Evolutionary conservation across 2,329 filamentous ascomycete genomes (phyloP), one percentile per base, ranked within the genome.

Genomic region (Apiospora marii): DNA sequence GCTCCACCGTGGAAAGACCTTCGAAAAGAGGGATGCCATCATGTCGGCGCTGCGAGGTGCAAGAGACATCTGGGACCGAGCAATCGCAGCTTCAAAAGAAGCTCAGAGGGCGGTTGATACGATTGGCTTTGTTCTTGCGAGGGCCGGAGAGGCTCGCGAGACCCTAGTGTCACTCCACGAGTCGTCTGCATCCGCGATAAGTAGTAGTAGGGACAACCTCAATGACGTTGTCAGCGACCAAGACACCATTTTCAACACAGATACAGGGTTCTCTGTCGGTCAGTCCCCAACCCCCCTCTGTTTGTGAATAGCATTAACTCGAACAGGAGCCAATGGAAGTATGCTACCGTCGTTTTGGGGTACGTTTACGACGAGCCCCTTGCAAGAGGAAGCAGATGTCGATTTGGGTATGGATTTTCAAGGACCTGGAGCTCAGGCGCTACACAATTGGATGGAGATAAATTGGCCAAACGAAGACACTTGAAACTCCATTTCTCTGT

Each of bases 281-380:
- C 34, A 41, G 58, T 67, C 6, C 22, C 34, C 27, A 41, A 41
- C 41, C 58, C 37, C 37, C 5, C 1, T n/a, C 37, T 34, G 58
- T 37, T 37, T n/a, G 16, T 19, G 14, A 41, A 34, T 30, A n/a
- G n/a, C 2, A n/a, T 41, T 67, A 41, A 67, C 30, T 7, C 16
- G 10, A n/a, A 19, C 58, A 37, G 58, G 27, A 68, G 14, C 67
- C 7, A 43, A 14, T 41, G 67, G 34, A 7, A n/a, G 16, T n/a
- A 27, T 44, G 27, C 13, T 68, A 27, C 34, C 67, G 4, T 22
- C 67, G 19, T 68, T 68, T 43, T 68, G 67, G 67, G 67, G 34
- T n/a, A n/a, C 13, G 12, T 68, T n/a, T 16, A 24, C 24, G 19
- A 16, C 67, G 67, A 30, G 24, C 5, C 8, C 67, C 1, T 37